phyloP scores from a whole-genome alignment of 2,329 filamentous ascomycete species.

The Stachybotrys chartarum region DNA sequence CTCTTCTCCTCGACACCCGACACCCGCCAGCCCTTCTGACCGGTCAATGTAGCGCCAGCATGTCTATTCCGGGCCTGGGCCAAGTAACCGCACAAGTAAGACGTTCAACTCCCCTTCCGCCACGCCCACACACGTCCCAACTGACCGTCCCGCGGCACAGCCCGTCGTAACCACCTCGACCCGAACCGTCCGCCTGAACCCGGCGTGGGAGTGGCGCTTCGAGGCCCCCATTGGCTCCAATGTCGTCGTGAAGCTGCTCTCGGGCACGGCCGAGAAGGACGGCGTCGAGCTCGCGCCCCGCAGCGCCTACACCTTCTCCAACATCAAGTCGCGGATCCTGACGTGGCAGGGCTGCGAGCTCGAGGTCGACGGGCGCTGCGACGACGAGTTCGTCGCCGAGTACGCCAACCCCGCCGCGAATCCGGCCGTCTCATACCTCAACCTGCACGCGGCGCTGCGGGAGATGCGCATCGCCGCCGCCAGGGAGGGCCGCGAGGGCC shows the following conservation, averaged over 20 bases:
- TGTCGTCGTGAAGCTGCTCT: slow-evolving; percentile 54
- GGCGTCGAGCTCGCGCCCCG: slow-evolving; percentile 85
- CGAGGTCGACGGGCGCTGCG: slow-evolving; percentile 60
- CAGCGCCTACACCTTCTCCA: slow-evolving; percentile 72
- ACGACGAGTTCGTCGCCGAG: slow-evolving; percentile 50
- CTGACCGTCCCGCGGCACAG: slow-evolving; percentile 13
- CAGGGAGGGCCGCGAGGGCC: slow-evolving; percentile 47
- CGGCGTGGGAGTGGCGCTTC: slow-evolving; percentile 73
- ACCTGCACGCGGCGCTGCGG: slow-evolving; percentile 82
- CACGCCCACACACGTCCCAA: not conserved
- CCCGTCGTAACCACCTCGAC: slow-evolving; percentile 28
- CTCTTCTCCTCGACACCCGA: not conserved
- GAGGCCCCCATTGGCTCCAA: slow-evolving; percentile 49
- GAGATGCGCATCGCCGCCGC: slow-evolving; percentile 58
- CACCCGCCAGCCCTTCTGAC: too few relatives aligned
- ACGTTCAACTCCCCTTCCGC: slow-evolving; percentile 2
- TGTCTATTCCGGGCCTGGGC: slow-evolving; percentile 71
- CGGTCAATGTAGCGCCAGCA: slow-evolving; percentile 31
- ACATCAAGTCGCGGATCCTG: slow-evolving; percentile 79
- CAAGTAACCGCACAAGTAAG: slow-evolving; percentile 56
- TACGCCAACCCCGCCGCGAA: slow-evolving; percentile 68
- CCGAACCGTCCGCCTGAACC: slow-evolving; percentile 45
- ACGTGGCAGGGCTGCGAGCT: slow-evolving; percentile 88
- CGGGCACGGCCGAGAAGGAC: slow-evolving; percentile 86
- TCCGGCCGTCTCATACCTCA: slow-evolving; percentile 71